Evolutionary conservation across 768 basidiomycete species (phyloP).

Genomic region (Hydnum rufescens): DNA sequence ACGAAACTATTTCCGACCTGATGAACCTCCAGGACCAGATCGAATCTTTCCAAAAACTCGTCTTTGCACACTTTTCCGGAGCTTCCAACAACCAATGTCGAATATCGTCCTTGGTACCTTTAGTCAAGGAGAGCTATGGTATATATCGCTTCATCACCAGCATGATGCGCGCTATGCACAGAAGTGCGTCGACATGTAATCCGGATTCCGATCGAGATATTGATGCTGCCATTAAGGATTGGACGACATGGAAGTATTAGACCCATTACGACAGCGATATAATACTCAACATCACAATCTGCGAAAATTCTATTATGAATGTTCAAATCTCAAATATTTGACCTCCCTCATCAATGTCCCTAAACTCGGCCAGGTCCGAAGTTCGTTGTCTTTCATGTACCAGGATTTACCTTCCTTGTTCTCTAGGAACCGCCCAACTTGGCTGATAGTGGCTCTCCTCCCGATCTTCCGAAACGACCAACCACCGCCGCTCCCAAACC

Average conservation of each 20-base stretch:
- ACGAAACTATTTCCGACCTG: conserved; percentile 92
- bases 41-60: conserved; percentile 94
- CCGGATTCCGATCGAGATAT: not conserved
- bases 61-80: conserved; percentile 84
- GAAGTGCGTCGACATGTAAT: conserved; percentile 33
- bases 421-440: conserved; percentile 89
- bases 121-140: conserved; percentile 98
- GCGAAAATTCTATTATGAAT: conserved; percentile 97
- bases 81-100: conserved; percentile 93
- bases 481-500: conserved; percentile 4
- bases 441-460: conserved; percentile 43
- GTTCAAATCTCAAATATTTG: conserved; percentile 93
- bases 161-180: conserved; percentile 94
- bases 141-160: conserved; percentile 98
- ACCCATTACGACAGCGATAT: conserved; percentile 74
- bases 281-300: conserved; percentile 81
- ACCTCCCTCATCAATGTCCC: conserved; percentile 97
- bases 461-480: conserved; percentile 12
- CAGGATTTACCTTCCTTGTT: conserved; percentile 5
- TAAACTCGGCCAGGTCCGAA: conserved; percentile 70
- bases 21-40: conserved; percentile 98
- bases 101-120: conserved; percentile 84
- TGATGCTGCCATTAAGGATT: conserved; percentile 41
- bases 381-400: not conserved
- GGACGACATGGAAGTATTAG: conserved; percentile 70